Evolutionary conservation across 345 rosid species (phyloP), one percentile per base, ranked within the genome.

Genomic region (Acer campestre): DNA sequence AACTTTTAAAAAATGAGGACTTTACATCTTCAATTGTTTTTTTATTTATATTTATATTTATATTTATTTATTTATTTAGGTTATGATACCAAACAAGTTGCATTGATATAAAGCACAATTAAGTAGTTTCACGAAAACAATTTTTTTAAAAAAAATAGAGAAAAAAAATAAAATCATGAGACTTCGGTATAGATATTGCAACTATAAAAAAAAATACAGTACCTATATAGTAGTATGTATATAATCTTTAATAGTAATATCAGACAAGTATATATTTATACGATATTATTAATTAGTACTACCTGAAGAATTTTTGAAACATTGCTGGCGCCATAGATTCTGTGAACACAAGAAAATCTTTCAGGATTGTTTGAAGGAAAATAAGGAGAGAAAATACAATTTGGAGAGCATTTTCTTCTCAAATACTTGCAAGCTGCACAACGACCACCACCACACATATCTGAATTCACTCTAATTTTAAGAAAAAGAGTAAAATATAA

Each of bases 251-350:
- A 11, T 49, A 35, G 55, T 49, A 49, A 49, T 12, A 49, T 49
- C 0, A 14, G 55, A 49, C 1, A 22, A 53, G n/a, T 6, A 14
- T 35, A 13, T 1, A 13, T 38, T 61, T 40, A 23, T 35, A 16
- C 20, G 7, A 38, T 42, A 18, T 31, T 35, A 9, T 4, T 66
- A 3, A 2, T 35, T 35, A 35, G 6, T 4, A 35, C 6, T 84
- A 89, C 94, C 90, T 89, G 91, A 68, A 93, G 90, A 88, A 92
- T 74, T 67, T 88, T 90, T 68, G 83, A 88, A 69, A 90, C 94
- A 69, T 89, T 91, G 77, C 93, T 89, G 64, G 98, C 96, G 18
- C 97, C 97, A 81, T 90, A 87, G 81, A 92, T 86, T 84, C 80
- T 84, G 77, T 90, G 98, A 77, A 90, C 74, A 35, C 68, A 80